These are phyloP conservation scores for Aphanoascus verrucosus DNA, from an alignment of 2,329 filamentous ascomycete species.

Conservation along the genomic window DNA sequence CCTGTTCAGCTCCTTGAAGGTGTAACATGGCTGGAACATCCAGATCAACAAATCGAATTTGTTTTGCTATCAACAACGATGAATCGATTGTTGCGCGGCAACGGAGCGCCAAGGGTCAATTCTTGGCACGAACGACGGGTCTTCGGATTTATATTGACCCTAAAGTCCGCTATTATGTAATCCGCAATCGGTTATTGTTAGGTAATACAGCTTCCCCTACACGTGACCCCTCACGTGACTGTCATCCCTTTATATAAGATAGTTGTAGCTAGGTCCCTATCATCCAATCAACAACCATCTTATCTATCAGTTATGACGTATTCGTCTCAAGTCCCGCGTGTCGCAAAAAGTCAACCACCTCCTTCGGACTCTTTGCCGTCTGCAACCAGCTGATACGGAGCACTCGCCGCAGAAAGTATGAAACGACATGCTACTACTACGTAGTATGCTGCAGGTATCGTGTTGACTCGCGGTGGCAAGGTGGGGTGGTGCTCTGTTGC, in stretches of 20 bases:
- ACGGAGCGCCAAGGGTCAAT: slow-evolving; percentile 5
- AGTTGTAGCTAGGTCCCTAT: too few relatives aligned
- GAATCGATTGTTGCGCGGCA: slow-evolving; percentile 8
- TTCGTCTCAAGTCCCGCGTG: too few relatives aligned
- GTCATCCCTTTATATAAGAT: too few relatives aligned
- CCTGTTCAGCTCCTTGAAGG: neutral
- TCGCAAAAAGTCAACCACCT: too few relatives aligned
- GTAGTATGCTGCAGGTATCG: too few relatives aligned
- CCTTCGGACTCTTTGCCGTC: too few relatives aligned
- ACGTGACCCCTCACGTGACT: too few relatives aligned
- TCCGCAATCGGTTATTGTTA: neutral
- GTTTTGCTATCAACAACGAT: slow-evolving; percentile 10
- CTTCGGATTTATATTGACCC: neutral
- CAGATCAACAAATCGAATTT: slow-evolving; percentile 5
- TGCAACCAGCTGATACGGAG: too few relatives aligned
- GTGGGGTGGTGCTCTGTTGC: neutral
- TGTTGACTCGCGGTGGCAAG: neutral
- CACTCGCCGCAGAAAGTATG: too few relatives aligned
- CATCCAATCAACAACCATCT: too few relatives aligned
- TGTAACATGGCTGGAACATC: neutral
- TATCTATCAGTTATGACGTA: too few relatives aligned
- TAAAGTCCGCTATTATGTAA: neutral
- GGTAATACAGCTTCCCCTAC: neutral
- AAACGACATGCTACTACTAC: too few relatives aligned
- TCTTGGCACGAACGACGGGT: neutral